Conservation (phyloP, 176 grass and related monocot species). For the Musa troglodytarum region DNA sequence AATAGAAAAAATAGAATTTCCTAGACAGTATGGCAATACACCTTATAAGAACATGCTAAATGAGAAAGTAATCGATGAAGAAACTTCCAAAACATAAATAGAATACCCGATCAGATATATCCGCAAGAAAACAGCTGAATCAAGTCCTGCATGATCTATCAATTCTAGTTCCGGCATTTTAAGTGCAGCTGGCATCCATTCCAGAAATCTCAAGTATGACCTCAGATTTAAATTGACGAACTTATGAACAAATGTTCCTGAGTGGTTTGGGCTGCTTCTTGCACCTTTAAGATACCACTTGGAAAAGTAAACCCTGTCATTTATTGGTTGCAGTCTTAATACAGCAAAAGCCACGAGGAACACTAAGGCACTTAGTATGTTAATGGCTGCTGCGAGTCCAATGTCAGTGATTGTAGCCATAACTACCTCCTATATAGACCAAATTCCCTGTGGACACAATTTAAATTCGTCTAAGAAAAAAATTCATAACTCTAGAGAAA, state of each 20-base stretch:
- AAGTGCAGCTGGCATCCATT: constrained; percentile 87
- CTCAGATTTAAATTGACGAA: constrained; percentile 92
- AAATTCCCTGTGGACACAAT: constrained; percentile 19
- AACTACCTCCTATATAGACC: constrained; percentile 19
- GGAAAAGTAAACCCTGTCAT: constrained; percentile 98
- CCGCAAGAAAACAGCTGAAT: constrained; percentile 91
- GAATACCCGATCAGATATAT: constrained; percentile 87
- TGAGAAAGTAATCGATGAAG: not conserved
- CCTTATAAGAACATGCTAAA: constrained; percentile 13
- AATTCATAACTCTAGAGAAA: not conserved
- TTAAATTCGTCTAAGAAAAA: constrained; percentile 27
- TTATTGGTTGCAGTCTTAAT: constrained; percentile 84
- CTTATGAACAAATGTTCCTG: constrained; percentile 56
- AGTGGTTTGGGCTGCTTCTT: constrained; percentile 68
- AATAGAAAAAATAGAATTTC: not conserved
- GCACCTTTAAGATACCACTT: constrained; percentile 98
- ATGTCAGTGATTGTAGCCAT: constrained; percentile 79
- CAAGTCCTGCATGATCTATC: constrained; percentile 92
- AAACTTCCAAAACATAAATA: constrained; percentile 4
- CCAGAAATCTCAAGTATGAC: constrained; percentile 83
- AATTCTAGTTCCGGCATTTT: constrained; percentile 96
- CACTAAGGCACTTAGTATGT: constrained; percentile 54
- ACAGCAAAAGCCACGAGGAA: constrained; percentile 92
- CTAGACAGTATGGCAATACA: not conserved
- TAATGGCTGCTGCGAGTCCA: constrained; percentile 73